Base-by-base conservation (phyloP, 371 early-diverging fungal genomes). In the Zancudomyces culisetae region DNA sequence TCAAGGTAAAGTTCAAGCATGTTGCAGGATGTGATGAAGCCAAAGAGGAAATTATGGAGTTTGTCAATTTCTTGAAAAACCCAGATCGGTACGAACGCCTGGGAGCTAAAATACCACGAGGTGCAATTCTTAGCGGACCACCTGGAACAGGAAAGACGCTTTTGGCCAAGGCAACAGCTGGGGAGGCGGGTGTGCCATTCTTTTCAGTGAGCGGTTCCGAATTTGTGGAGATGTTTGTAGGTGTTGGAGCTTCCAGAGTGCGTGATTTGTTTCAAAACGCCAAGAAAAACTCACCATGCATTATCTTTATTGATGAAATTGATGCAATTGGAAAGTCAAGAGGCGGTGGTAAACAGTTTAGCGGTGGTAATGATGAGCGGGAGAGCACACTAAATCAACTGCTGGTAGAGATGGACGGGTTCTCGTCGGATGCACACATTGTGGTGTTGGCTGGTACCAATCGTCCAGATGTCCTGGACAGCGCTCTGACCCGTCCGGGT, bases 11-110 rank as follows among this genome's bases (percentile, higher is more conserved):
- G 60, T 98, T 98, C 71, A 95, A 95, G 74, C 98, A 99, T 70
- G 98, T 99, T 0, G 99, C 99, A 4, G 99, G 99, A 26, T 88
- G 98, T 70, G 99, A 99, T 68, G 89, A 90, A 64, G 99, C 99
- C 56, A 99, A 99, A 70, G 87, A 92, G 55, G 99, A 99, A 70
- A 98, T 99, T 54, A 99, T 98, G 92, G 99, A 99, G 73, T 96
- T 98, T 81, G 98, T 99, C 51, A 98, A 98, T 68, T 96, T 98
- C 63, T 71, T 99, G 52, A 98, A 98, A 68, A 86, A 98, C 61
- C 99, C 99, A 10, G 81, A 73, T 28, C 70, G 77, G n/a, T 99
- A 92, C 70, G 93, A 94, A 62, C 78, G 82, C 53, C 75, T 99
- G 54, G 99, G 99, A 19, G 99, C 99, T 51, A 95, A 92, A 69